Evolutionary conservation across 495 filamentous ascomycete genomes (phyloP), one percentile per base, ranked within the genome.

Genomic region (Cetradonia linearis): DNA sequence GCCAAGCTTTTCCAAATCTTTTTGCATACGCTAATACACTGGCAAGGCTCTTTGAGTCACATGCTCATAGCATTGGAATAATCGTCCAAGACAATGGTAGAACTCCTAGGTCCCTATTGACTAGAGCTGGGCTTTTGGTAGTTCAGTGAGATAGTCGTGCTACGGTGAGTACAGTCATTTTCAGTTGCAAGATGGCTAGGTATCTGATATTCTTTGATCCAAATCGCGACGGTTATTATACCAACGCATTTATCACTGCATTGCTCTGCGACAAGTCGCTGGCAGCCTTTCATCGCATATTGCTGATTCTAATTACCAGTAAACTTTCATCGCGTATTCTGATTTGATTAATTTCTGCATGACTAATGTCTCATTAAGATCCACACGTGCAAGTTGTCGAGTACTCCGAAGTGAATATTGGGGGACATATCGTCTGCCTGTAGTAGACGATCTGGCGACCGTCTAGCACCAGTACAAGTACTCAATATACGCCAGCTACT

Each of bases 361-460:
- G 40, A 44, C 18, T 3, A 44, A 44, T 16, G 18, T n/a, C 20
- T 46, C 42, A 25, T 25, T 23, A 2, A 4, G 48, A 34, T 25
- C 3, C 18, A n/a, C 50, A 54, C 31, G 20, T 9, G 50, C 33
- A 54, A 31, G 33, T 23, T n/a, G n/a, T 10, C 20, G 50, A 54
- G 20, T 59, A 61, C 1, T 49, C n/a, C 13, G 50, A 36, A 2
- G 37, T 28, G 25, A 61, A 30, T 0, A 37, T 55, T 7, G 37
- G 20, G 5, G 36, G 27, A 38, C 59, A 61, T 8, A 37, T 2
- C 10, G 49, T 54, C 23, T 36, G 11, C 33, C 38, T 61, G 23
- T 61, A 61, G 23, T 55, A 61, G 8, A 61, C 59, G 18, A 61
- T 61, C 40, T 54, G 59, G 8, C 57, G 44, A 47, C 59, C 49